Percentiles rank a stretch among this genome's conserved stretches.
These are phyloP conservation scores for Chionographis japonica DNA, from an alignment of 106 monocot genomes.

Conservation along the genomic window DNA sequence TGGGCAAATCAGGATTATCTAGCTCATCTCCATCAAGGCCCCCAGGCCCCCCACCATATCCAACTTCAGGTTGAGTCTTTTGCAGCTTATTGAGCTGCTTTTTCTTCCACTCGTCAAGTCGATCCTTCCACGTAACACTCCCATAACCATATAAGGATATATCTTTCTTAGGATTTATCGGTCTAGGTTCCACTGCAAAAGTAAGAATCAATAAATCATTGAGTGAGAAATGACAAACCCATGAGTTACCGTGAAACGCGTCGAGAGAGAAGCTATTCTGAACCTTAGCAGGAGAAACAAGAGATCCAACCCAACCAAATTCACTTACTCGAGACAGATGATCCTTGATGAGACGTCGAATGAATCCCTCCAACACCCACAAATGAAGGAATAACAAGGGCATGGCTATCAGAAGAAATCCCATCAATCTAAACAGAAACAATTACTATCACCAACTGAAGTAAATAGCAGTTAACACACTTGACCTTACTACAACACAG, in stretches of 20 bases:
- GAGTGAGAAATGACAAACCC: neutral
- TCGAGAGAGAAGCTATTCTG: no score
- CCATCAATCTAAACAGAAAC: constrained; percentile 32
- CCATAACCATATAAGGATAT: constrained; percentile 74
- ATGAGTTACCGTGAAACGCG: neutral
- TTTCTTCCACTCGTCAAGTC: constrained; percentile 51
- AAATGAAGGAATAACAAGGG: constrained; percentile 36
- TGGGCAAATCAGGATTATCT: constrained; percentile 52
- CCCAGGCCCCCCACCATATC: constrained; percentile 17
- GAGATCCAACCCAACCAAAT: neutral
- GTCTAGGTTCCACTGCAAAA: constrained; percentile 42
- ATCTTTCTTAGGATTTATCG: constrained; percentile 64
- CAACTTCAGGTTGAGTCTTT: constrained; percentile 4
- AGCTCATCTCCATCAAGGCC: constrained; percentile 10
- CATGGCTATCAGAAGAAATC: constrained; percentile 42
- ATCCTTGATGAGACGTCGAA: neutral
- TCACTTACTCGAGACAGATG: constrained; percentile 15
- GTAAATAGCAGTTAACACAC: neutral
- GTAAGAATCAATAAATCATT: neutral
- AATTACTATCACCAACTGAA: neutral
- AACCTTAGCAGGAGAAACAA: neutral
- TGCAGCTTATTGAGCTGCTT: constrained; percentile 30
- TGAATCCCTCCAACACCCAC: constrained; percentile 8
- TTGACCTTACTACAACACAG: neutral
- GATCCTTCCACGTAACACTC: constrained; percentile 69